Percentiles rank a stretch among this genome's conserved stretches.
phyloP scores from a whole-genome alignment of 139 green algal species.

The Raphidocelis subcapitata region DNA sequence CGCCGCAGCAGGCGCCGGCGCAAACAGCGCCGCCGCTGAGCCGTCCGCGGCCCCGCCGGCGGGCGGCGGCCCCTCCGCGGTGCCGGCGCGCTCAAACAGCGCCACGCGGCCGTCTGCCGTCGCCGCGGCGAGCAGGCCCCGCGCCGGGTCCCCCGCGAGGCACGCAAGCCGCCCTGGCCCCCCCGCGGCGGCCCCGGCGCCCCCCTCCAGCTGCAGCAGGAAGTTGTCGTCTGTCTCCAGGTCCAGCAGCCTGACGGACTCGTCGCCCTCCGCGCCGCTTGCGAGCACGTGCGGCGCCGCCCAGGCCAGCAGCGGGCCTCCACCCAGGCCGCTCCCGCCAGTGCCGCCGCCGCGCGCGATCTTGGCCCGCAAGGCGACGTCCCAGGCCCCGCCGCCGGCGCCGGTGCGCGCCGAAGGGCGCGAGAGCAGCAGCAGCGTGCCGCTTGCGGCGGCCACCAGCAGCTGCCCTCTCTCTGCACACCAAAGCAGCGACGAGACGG shows the following conservation, averaged over 20 bases:
- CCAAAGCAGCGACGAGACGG: slow-evolving; percentile 32
- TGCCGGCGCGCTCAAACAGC: slow-evolving; percentile 38
- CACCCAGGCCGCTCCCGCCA: neutral
- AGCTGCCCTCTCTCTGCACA: slow-evolving; percentile 46
- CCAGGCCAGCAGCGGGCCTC: slow-evolving; percentile 52
- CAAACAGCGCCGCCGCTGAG: too few relatives aligned
- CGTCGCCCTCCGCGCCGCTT: slow-evolving; percentile 41
- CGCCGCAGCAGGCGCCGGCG: too few relatives aligned
- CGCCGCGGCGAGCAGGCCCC: slow-evolving; percentile 36
- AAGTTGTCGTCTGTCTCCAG: slow-evolving; percentile 73
- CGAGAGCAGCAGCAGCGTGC: slow-evolving; percentile 36
- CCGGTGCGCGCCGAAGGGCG: neutral
- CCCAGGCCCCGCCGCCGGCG: neutral
- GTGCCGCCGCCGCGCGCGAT: neutral
- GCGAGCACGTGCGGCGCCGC: slow-evolving; percentile 55
- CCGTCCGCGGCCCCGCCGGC: slow-evolving; percentile 34
- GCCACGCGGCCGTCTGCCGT: slow-evolving; percentile 39
- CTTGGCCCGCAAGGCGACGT: neutral
- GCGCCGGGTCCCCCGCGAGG: slow-evolving; percentile 36
- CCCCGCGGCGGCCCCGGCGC: neutral
- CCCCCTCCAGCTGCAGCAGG: slow-evolving; percentile 31
- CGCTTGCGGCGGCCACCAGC: slow-evolving; percentile 30
- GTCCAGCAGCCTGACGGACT: slow-evolving; percentile 58
- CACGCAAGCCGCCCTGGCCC: slow-evolving; percentile 24
- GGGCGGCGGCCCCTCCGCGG: slow-evolving; percentile 1